Conservation (phyloP, 176 grass and related monocot genomes). For the Phoenix dactylifera region DNA sequence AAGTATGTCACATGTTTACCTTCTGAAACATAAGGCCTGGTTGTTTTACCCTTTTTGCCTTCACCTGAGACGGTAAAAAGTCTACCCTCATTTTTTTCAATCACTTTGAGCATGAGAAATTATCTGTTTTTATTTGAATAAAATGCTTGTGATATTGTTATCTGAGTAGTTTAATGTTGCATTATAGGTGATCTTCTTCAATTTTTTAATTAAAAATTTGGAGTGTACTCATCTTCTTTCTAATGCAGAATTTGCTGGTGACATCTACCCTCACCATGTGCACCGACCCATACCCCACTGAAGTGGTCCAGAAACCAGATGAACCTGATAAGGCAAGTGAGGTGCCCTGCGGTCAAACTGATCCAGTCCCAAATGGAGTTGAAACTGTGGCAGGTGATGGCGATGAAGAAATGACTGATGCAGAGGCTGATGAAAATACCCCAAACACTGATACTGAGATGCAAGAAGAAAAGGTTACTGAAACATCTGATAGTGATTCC, state of each 20-base stretch:
- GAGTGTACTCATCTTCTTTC: slow-evolving; percentile 2
- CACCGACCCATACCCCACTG: slow-evolving; percentile 56
- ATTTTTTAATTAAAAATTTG: too few species aligned
- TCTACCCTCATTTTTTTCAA: too few species aligned
- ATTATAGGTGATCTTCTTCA: too few species aligned
- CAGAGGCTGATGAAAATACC: slow-evolving; percentile 31
- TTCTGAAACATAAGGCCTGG: too few species aligned
- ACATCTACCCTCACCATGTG: slow-evolving; percentile 71
- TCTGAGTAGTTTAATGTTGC: too few species aligned
- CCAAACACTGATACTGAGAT: slow-evolving; percentile 20
- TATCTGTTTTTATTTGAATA: too few species aligned
- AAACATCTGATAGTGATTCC: slow-evolving; percentile 11
- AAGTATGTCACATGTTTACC: too few species aligned
- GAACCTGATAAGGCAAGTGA: slow-evolving; percentile 23
- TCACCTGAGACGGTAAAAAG: too few species aligned
- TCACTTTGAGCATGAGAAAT: too few species aligned
- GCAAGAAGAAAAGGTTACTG: slow-evolving; percentile 50
- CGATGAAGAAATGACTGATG: slow-evolving; percentile 87
- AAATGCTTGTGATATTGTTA: too few species aligned
- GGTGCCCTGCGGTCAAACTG: slow-evolving; percentile 18
- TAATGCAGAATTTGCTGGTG: slow-evolving; percentile 73
- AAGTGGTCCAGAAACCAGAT: slow-evolving; percentile 23
- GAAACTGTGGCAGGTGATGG: slow-evolving; percentile 30
- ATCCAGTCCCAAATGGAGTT: slow-evolving; percentile 44
- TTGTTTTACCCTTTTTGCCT: too few species aligned